Percentiles rank a stretch among this genome's conserved stretches.
Evolutionary conservation across 1,284 basidiomycete genomes (phyloP).

Genomic region (Ustilago nuda): DNA sequence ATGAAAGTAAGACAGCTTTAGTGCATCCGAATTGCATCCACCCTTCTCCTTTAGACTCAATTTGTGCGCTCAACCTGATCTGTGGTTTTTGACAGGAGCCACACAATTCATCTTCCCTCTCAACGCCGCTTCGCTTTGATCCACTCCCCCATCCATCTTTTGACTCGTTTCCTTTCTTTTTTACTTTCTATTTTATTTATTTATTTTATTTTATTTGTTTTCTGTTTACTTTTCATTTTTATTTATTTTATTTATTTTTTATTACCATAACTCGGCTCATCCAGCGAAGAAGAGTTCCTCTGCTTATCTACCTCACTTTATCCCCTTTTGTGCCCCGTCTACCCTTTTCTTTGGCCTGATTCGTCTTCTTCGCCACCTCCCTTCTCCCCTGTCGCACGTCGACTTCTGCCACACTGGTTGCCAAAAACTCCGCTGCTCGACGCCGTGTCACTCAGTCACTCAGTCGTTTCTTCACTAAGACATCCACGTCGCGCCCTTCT

Average conservation of each 20-base stretch:
- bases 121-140: slow-evolving; percentile 23
- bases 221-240: not conserved
- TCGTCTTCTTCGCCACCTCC: slow-evolving; percentile 9
- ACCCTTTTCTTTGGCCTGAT: not conserved
- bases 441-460: slow-evolving; percentile 1
- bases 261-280: too few species aligned
- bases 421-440: slow-evolving; percentile 4
- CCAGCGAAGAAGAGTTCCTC: too few species aligned
- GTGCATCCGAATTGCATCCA: not conserved
- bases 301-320: not conserved
- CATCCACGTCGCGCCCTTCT: not conserved
- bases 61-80: not conserved
- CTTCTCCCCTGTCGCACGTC: slow-evolving; percentile 13
- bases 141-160: not conserved
- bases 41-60: not conserved
- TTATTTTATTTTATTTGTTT: not conserved
- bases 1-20: not conserved
- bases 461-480: not conserved
- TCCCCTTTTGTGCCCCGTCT: not conserved
- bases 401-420: not conserved
- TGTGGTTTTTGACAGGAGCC: slow-evolving; percentile 35
- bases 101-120: not conserved
- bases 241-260: not conserved
- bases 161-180: not conserved
- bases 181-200: not conserved